These are phyloP conservation scores for Cyclanthera cordifolia DNA, from an alignment of 306 rosid species.

Conservation along the genomic window DNA sequence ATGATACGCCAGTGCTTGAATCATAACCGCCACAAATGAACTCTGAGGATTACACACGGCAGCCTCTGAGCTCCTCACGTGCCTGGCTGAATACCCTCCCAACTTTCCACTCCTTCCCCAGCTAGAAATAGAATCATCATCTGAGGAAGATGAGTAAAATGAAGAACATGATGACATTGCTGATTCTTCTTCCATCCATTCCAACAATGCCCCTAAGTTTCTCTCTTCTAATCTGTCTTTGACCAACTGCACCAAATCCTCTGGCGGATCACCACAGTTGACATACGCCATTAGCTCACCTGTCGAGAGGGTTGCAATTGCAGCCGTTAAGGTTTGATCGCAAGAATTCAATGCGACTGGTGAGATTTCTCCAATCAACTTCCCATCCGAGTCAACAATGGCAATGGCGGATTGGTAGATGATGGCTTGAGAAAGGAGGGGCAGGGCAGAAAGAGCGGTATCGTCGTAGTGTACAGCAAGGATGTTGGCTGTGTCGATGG, in stretches of 20 bases:
- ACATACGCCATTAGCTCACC: conserved; percentile 61
- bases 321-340: conserved; percentile 37
- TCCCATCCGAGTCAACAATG: conserved; percentile 36
- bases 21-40: conserved; percentile 79
- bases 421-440: conserved; percentile 40
- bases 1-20: conserved; percentile 73
- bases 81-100: conserved; percentile 43
- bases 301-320: conserved; percentile 55
- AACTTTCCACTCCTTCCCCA: conserved; percentile 34
- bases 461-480: conserved; percentile 39
- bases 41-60: conserved; percentile 66
- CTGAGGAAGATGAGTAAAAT: conserved; percentile 47
- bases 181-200: conserved; percentile 44
- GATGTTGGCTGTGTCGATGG: conserved; percentile 36
- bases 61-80: conserved; percentile 51
- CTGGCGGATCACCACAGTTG: conserved; percentile 53
- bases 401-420: conserved; percentile 51
- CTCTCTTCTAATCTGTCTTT: conserved; percentile 45
- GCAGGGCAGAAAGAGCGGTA: conserved; percentile 50
- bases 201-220: conserved; percentile 35
- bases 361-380: conserved; percentile 65
- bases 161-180: conserved; percentile 40
- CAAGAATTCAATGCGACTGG: conserved; percentile 45
- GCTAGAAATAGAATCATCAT: conserved; percentile 44
- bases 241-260: conserved; percentile 55